Base-by-base conservation (phyloP, 2,329 filamentous ascomycete genomes). In the Colletotrichum abscissum region DNA sequence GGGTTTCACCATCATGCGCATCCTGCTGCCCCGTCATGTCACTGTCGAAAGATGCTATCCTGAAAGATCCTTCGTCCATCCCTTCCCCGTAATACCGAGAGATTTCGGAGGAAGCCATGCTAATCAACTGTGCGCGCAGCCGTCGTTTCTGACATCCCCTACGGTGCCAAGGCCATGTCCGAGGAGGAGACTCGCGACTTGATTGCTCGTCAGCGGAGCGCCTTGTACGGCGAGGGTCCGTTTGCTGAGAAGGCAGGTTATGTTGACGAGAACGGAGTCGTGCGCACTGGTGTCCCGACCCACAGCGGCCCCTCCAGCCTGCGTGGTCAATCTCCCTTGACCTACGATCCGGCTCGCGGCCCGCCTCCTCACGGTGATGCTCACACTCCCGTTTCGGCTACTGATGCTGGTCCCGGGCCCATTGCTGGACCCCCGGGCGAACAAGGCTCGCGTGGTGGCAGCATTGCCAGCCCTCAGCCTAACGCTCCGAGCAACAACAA, bases 151-250 rank as follows among this genome's bases (percentile, higher is more conserved):
- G 74, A 75, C 58, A 73, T 75, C 30, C 73, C 79, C 70, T 81
- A 81, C 76, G 81, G 78, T 79, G 89, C 88, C 88, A 98, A 98
- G 88, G 92, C 87, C 80, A 94, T 98, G 93, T 97, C 93, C 81
- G 97, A 98, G 86, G 95, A 98, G 79, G 95, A 98, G 80, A 96
- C 96, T 79, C 95, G 96, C 79, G 96, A 98, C 79, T 89, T 98
- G 83, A 97, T 98, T 84, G 94, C 95, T 78, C 95, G 96, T 81
- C 97, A 98, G 86, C 95, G 97, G 84, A 95, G 93, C 84, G 95
- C 96, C 76, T 86, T 99, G 77, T 99, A 98, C 84, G 95, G 95
- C 81, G 94, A 94, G 80, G 88, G 88, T 12, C 82, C 89, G 64
- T 93, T 94, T 81, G 91, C 92, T 80, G 92, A 92, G 77, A 90